phyloP scores from a whole-genome alignment of 2,329 filamentous ascomycete species.

The Phoma herbarum region DNA sequence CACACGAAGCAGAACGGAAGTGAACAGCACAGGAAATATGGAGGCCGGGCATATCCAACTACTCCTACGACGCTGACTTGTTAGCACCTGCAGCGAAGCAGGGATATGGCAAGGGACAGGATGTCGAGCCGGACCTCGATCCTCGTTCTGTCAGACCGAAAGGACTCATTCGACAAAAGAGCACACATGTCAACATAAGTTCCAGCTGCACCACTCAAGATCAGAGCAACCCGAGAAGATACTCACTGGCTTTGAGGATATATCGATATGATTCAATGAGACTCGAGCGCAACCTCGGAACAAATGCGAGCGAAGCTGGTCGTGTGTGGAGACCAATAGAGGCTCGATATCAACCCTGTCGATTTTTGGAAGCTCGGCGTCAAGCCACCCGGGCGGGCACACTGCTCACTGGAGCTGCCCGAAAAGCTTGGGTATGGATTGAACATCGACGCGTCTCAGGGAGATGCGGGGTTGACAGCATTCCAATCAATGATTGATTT shows the following conservation, averaged over 20 bases:
- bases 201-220: not conserved
- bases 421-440: conserved; percentile 35
- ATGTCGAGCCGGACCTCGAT: not conserved
- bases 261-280: not conserved
- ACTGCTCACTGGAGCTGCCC: conserved; percentile 37
- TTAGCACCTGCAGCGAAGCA: not conserved
- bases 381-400: conserved; percentile 32
- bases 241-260: not conserved
- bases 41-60: not conserved
- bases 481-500: conserved; percentile 31
- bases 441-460: conserved; percentile 39
- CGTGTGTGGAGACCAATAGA: conserved; percentile 1
- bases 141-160: not conserved
- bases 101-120: not conserved
- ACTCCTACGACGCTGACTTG: not conserved
- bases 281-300: not conserved
- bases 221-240: not conserved
- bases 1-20: not conserved
- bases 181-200: too few relatives aligned
- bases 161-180: not conserved
- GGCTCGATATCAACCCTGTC: not conserved
- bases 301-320: not conserved
- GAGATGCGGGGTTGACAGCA: conserved; percentile 49
- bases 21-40: not conserved
- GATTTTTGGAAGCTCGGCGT: conserved; percentile 21